Evolutionary conservation across 345 rosid genomes (phyloP).

Genomic region (Cardamine occulta): DNA sequence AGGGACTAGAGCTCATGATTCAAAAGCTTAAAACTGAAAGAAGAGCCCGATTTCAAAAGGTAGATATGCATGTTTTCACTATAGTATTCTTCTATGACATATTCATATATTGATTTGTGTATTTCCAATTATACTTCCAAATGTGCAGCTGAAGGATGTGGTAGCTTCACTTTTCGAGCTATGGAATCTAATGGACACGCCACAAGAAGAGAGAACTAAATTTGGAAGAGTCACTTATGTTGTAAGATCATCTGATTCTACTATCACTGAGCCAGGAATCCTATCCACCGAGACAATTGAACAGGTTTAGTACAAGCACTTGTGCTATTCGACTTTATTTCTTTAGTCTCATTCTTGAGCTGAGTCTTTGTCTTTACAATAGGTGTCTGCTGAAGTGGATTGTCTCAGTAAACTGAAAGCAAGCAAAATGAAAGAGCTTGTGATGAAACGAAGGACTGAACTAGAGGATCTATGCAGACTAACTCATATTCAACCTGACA

Average conservation of each 20-base stretch:
- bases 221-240: slow-evolving; percentile 63
- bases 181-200: slow-evolving; percentile 95
- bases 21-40: slow-evolving; percentile 69
- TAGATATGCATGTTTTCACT: slow-evolving; percentile 29
- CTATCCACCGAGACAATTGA: slow-evolving; percentile 77
- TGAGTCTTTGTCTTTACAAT: slow-evolving; percentile 12
- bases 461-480: slow-evolving; percentile 74
- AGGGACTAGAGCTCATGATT: slow-evolving; percentile 78
- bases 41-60: slow-evolving; percentile 77
- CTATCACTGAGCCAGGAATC: slow-evolving; percentile 64
- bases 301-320: slow-evolving; percentile 52
- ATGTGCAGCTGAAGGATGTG: slow-evolving; percentile 76
- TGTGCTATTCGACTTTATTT: background rate
- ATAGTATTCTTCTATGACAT: background rate
- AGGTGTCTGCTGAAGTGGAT: slow-evolving; percentile 92
- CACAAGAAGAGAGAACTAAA: slow-evolving; percentile 59
- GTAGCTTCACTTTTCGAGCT: slow-evolving; percentile 65
- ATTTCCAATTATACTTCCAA: slow-evolving; percentile 13
- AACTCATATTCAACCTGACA: slow-evolving; percentile 82
- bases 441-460: slow-evolving; percentile 83
- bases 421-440: slow-evolving; percentile 94
- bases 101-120: background rate
- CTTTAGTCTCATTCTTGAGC: background rate
- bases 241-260: slow-evolving; percentile 68
- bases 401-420: slow-evolving; percentile 78